Evolutionary conservation across 1,284 basidiomycete species (phyloP).

Genomic region (Ceratobasidium papillatum): DNA sequence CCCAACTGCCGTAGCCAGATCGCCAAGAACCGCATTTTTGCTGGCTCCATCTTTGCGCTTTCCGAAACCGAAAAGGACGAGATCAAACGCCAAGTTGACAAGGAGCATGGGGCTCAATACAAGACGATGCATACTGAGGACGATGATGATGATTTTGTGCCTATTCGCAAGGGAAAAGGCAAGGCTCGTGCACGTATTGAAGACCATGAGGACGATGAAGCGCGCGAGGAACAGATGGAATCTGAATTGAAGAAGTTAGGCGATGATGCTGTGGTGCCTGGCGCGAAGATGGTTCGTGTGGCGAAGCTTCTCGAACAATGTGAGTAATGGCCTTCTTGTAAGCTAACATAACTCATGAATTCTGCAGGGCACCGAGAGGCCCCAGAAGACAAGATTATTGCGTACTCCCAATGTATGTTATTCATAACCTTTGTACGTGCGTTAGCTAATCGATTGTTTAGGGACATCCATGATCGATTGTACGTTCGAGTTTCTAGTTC

Average conservation of each 20-base stretch:
- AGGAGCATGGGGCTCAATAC: slow-evolving; percentile 46
- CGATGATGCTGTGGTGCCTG: slow-evolving; percentile 62
- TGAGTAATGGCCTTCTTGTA: background rate
- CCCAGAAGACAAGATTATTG: slow-evolving; percentile 71
- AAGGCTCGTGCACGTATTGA: slow-evolving; percentile 47
- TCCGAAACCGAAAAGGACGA: slow-evolving; percentile 56
- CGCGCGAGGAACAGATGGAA: background rate
- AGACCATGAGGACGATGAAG: slow-evolving; percentile 14
- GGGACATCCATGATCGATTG: slow-evolving; percentile 76
- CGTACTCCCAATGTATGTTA: slow-evolving; percentile 71
- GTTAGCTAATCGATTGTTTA: slow-evolving; percentile 48
- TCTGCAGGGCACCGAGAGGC: slow-evolving; percentile 52
- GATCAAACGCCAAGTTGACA: slow-evolving; percentile 35
- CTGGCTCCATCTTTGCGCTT: slow-evolving; percentile 65
- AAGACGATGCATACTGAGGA: background rate
- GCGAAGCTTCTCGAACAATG: slow-evolving; percentile 64
- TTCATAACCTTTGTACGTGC: background rate
- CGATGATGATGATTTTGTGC: slow-evolving; percentile 41
- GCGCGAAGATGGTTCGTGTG: slow-evolving; percentile 72
- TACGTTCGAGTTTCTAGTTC: slow-evolving; percentile 39
- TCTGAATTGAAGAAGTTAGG: background rate
- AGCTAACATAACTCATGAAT: background rate
- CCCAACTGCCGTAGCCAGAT: slow-evolving; percentile 63
- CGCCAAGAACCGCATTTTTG: slow-evolving; percentile 60
- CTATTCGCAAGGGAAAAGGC: slow-evolving; percentile 45